A percentile compares a stretch with the other conserved stretches of the same genome.
Evolutionary conservation across 2,329 filamentous ascomycete genomes (phyloP).

Genomic region (Exserohilum turcica): DNA sequence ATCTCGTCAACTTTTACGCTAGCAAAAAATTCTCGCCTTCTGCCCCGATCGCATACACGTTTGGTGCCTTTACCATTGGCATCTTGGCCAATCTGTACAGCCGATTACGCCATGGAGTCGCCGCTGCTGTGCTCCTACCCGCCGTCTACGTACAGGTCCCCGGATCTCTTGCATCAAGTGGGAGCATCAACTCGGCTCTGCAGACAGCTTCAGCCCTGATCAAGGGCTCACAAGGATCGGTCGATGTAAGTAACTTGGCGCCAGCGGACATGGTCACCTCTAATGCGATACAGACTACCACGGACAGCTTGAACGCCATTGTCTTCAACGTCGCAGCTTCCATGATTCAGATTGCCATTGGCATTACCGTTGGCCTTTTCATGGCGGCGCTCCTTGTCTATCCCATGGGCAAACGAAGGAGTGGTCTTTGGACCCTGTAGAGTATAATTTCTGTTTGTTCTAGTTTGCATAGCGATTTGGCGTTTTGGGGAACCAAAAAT

Average conservation of each 20-base stretch:
- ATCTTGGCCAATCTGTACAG: slow-evolving; percentile 79
- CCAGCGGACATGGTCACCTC: not conserved
- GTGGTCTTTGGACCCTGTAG: slow-evolving; percentile 42
- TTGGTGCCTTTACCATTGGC: slow-evolving; percentile 76
- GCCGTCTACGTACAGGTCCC: slow-evolving; percentile 44
- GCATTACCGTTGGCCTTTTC: slow-evolving; percentile 58
- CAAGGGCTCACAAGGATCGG: slow-evolving; percentile 21
- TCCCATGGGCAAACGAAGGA: slow-evolving; percentile 55
- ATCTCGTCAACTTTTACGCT: slow-evolving; percentile 76
- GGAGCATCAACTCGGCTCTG: slow-evolving; percentile 36
- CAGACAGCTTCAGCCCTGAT: slow-evolving; percentile 36
- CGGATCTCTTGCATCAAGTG: slow-evolving; percentile 39
- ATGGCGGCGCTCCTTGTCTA: slow-evolving; percentile 56
- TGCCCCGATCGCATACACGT: slow-evolving; percentile 74
- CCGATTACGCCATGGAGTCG: slow-evolving; percentile 62
- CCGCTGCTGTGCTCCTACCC: slow-evolving; percentile 39
- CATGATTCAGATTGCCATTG: slow-evolving; percentile 58
- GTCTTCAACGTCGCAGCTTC: slow-evolving; percentile 54
- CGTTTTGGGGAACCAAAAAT: slow-evolving; percentile 20
- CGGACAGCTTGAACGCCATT: slow-evolving; percentile 31
- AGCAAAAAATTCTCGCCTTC: slow-evolving; percentile 69
- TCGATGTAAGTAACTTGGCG: slow-evolving; percentile 23
- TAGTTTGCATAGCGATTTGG: slow-evolving; percentile 25
- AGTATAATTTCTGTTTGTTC: slow-evolving; percentile 24
- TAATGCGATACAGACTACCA: slow-evolving; percentile 21